Evolutionary conservation across 2,329 filamentous ascomycete genomes (phyloP).

Genomic region (Diaporthe caulivora): DNA sequence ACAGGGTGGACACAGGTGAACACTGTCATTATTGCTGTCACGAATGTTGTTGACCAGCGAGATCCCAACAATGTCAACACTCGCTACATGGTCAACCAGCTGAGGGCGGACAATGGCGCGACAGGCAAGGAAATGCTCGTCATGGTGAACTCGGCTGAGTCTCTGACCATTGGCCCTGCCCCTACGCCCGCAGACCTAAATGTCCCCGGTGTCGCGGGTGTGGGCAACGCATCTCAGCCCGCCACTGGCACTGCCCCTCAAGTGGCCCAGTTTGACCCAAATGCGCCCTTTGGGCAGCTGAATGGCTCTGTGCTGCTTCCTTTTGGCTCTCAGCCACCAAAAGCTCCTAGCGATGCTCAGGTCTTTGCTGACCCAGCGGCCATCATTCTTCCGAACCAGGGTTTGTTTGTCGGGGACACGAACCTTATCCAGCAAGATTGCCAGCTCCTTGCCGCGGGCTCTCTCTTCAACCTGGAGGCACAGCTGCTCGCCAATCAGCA

Average conservation of each 20-base stretch:
- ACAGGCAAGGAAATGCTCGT: conserved; percentile 51
- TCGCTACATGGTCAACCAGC: conserved; percentile 55
- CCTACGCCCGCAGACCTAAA: conserved; percentile 38
- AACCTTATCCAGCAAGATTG: conserved; percentile 51
- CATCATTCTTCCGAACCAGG: conserved; percentile 52
- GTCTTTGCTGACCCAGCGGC: conserved; percentile 53
- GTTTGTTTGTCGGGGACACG: conserved; percentile 52
- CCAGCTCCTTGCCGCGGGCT: conserved; percentile 45
- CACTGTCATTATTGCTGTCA: conserved; percentile 53
- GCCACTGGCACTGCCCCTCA: conserved; percentile 37
- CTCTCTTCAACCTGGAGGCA: conserved; percentile 47
- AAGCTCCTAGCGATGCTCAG: conserved; percentile 46
- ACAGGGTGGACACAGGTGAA: conserved; percentile 45
- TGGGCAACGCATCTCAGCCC: conserved; percentile 36
- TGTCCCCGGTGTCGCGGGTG: conserved; percentile 29
- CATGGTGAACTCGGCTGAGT: conserved; percentile 53
- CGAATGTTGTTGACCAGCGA: conserved; percentile 52
- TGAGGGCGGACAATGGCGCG: conserved; percentile 53
- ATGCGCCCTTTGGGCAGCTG: conserved; percentile 50
- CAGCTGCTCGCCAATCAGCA: conserved; percentile 44
- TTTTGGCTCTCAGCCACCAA: conserved; percentile 48
- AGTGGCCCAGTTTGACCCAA: conserved; percentile 47
- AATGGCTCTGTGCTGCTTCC: conserved; percentile 52
- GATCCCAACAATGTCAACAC: conserved; percentile 46
- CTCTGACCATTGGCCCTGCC: conserved; percentile 49